Evolutionary conservation across 1,139 yeast genomes (phyloP).

Genomic region (Kodamaea fungicola): DNA sequence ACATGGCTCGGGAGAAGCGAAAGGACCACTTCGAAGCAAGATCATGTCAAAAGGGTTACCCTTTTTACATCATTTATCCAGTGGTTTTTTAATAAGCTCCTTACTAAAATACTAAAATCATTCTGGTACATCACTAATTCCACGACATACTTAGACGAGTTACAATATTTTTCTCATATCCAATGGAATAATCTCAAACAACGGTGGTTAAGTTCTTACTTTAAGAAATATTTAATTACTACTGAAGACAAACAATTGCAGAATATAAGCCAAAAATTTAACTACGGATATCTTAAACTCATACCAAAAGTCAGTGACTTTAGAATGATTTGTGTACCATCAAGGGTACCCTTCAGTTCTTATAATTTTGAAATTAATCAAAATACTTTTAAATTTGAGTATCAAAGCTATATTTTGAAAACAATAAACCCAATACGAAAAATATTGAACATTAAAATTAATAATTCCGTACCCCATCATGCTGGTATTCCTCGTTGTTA

Average conservation of each 20-base stretch:
- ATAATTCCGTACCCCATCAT: background rate
- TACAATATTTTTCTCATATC: conserved; percentile 55
- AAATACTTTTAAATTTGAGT: conserved; percentile 16
- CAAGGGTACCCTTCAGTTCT: conserved; percentile 16
- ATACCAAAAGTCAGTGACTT: conserved; percentile 58
- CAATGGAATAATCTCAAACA: conserved; percentile 52
- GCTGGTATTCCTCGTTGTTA: conserved; percentile 19
- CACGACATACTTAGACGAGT: conserved; percentile 27
- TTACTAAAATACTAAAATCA: conserved; percentile 46
- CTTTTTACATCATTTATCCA: conserved; percentile 40
- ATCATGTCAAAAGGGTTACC: conserved; percentile 25
- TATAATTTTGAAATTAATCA: conserved; percentile 4
- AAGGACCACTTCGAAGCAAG: conserved; percentile 32
- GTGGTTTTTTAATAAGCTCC: conserved; percentile 56
- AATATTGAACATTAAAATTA: conserved; percentile 11
- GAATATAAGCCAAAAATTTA: conserved; percentile 13
- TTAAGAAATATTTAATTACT: conserved; percentile 23
- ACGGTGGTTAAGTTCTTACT: conserved; percentile 40
- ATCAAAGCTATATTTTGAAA: conserved; percentile 20
- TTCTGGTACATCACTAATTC: conserved; percentile 70
- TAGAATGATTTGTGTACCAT: conserved; percentile 61
- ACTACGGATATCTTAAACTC: conserved; percentile 38
- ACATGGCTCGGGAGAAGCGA: conserved; percentile 43
- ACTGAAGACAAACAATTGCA: background rate
- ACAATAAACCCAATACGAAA: conserved; percentile 34